phyloP scores from a whole-genome alignment of 2,329 filamentous ascomycete species.

The Botryosphaeria agaves region DNA sequence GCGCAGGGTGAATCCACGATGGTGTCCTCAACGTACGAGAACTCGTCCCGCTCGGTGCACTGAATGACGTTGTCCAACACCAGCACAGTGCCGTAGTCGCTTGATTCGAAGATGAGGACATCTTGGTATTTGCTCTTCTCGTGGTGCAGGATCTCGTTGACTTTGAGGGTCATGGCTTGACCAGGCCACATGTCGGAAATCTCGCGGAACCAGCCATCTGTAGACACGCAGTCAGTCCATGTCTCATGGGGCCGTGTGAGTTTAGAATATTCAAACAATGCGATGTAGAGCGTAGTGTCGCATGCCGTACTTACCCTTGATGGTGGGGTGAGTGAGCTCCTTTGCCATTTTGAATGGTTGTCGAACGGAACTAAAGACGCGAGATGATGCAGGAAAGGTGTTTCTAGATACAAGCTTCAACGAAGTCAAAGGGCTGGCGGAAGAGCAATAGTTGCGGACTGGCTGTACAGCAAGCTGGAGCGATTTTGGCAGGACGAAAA shows the following conservation, averaged over 20 bases:
- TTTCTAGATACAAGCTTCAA: too few relatives aligned
- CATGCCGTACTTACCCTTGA: conserved; percentile 40
- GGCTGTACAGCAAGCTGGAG: too few relatives aligned
- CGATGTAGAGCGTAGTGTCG: too few relatives aligned
- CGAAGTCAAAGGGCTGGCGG: too few relatives aligned
- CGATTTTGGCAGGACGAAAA: too few relatives aligned
- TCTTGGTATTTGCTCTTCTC: conserved; percentile 99
- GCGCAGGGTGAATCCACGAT: not conserved
- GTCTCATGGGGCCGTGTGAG: not conserved
- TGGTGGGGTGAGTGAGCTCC: conserved; percentile 59
- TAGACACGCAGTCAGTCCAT: conserved; percentile 6
- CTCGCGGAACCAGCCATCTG: conserved; percentile 99
- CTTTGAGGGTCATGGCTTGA: conserved; percentile 96
- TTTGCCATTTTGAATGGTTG: conserved; percentile 38
- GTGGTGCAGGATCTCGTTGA: conserved; percentile 96
- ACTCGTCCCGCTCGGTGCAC: conserved; percentile 96
- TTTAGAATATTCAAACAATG: too few relatives aligned
- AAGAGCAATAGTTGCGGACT: too few relatives aligned
- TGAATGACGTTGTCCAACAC: conserved; percentile 99
- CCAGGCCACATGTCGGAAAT: conserved; percentile 98
- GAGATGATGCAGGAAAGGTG: too few relatives aligned
- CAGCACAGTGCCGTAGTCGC: conserved; percentile 87
- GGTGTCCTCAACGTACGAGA: conserved; percentile 41
- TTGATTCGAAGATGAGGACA: conserved; percentile 96
- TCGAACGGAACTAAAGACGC: conserved; percentile 1